A percentile compares a stretch with the other conserved stretches of the same genome.
Evolutionary conservation across 345 rosid species (phyloP).

Genomic region (Laguncularia racemosa): DNA sequence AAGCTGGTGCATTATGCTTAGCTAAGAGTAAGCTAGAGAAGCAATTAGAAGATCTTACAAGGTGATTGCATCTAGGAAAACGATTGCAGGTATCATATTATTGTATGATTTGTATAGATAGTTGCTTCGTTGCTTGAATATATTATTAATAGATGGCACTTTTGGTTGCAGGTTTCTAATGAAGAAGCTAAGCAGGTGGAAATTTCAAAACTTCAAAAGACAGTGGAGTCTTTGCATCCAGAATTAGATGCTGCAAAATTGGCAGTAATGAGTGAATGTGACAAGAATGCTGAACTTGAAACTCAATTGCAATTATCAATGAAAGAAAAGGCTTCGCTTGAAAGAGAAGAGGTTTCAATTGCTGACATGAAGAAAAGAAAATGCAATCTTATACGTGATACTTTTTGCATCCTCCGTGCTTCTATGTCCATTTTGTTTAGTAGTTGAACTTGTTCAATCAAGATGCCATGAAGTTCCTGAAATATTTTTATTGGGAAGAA

Average conservation of each 20-base stretch:
- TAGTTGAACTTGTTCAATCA: constrained; percentile 4
- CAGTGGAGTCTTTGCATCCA: constrained; percentile 66
- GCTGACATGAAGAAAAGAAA: constrained; percentile 66
- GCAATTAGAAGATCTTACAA: constrained; percentile 85
- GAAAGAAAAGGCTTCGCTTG: constrained; percentile 70
- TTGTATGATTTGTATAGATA: constrained; percentile 8
- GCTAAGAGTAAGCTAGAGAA: constrained; percentile 95
- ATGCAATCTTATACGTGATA: constrained; percentile 58
- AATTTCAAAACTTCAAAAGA: constrained; percentile 65
- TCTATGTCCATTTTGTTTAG: background rate
- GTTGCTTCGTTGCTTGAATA: background rate
- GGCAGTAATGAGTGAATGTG: constrained; percentile 76
- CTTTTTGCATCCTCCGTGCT: background rate
- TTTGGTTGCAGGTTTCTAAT: constrained; percentile 57
- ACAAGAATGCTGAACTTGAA: constrained; percentile 79
- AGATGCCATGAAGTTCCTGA: background rate
- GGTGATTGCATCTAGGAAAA: constrained; percentile 87
- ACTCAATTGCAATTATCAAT: constrained; percentile 66
- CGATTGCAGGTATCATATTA: constrained; percentile 62
- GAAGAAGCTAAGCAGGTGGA: constrained; percentile 72
- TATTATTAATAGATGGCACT: constrained; percentile 1
- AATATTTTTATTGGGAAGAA: too few relatives aligned
- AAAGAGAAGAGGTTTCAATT: constrained; percentile 57
- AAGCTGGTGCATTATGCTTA: constrained; percentile 85
- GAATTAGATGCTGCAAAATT: constrained; percentile 92